Evolutionary conservation across 1,139 yeast species (phyloP).

Genomic region (Sugiyamaella novakii): DNA sequence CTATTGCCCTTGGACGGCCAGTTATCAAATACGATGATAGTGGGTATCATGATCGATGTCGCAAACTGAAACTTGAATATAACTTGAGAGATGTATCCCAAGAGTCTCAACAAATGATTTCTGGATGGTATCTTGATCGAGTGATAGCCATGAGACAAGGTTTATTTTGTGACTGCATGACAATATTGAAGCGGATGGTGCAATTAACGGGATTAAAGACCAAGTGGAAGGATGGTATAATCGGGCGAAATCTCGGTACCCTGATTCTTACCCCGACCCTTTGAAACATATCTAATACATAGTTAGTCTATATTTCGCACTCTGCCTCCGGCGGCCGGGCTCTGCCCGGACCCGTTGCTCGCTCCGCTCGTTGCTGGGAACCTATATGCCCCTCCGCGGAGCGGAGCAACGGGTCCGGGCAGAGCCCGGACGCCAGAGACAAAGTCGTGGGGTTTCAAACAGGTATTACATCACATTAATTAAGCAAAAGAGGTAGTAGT

Average conservation of each 20-base stretch:
- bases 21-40: conserved; percentile 27
- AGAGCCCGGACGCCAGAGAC: conserved; percentile 11
- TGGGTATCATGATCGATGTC: conserved; percentile 18
- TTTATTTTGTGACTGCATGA: conserved; percentile 33
- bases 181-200: conserved; percentile 32
- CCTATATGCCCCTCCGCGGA: background rate
- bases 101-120: conserved; percentile 25
- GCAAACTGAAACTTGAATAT: conserved; percentile 19
- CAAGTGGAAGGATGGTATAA: conserved; percentile 41
- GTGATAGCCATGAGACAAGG: conserved; percentile 34
- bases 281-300: conserved; percentile 16
- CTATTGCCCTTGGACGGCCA: conserved; percentile 37
- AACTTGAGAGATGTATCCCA: conserved; percentile 7
- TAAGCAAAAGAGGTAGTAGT: conserved; percentile 4
- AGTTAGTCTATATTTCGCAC: too few species aligned
- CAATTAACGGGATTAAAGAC: conserved; percentile 32
- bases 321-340: conserved; percentile 12
- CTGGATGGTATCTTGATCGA: conserved; percentile 36
- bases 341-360: conserved; percentile 1
- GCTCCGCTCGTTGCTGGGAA: background rate
- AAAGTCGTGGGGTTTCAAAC: background rate
- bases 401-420: conserved; percentile 17
- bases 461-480: conserved; percentile 16
- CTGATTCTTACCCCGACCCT: conserved; percentile 25
- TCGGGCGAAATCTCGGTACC: conserved; percentile 30